Conservation (phyloP, 2,329 filamentous ascomycete genomes). For the Gaeumannomyces tritici region DNA sequence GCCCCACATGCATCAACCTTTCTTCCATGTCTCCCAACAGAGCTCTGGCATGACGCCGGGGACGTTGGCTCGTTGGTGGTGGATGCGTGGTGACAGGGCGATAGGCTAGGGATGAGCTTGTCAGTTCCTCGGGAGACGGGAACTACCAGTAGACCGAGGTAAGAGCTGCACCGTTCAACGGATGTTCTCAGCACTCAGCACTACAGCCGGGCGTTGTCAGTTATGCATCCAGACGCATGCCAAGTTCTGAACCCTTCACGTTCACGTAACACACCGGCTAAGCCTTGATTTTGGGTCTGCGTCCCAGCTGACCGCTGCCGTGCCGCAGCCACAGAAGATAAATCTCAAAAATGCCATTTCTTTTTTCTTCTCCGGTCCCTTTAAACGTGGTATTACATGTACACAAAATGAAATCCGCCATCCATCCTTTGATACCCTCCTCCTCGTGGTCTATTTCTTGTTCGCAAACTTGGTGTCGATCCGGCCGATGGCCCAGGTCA, state of each 20-base stretch:
- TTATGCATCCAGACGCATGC: not conserved
- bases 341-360: not conserved
- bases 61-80: not conserved
- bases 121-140: too few species aligned
- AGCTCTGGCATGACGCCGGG: not conserved
- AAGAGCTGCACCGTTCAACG: not conserved
- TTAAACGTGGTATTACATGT: constrained; percentile 12
- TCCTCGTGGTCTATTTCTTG: constrained; percentile 21
- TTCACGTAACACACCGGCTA: too few species aligned
- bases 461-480: constrained; percentile 69
- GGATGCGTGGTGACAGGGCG: too few species aligned
- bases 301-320: not conserved
- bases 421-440: constrained; percentile 5
- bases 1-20: not conserved
- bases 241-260: not conserved
- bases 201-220: not conserved
- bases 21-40: not conserved
- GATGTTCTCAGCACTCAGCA: too few species aligned
- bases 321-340: not conserved
- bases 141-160: too few species aligned
- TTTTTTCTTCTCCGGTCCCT: not conserved
- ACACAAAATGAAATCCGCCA: constrained; percentile 7
- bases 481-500: constrained; percentile 65
- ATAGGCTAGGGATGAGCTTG: too few species aligned
- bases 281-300: not conserved